A percentile compares a stretch with the other conserved stretches of the same genome.
These are phyloP conservation scores for Asterochloris erici DNA, from an alignment of 139 green algal genomes.

Conservation along the genomic window DNA sequence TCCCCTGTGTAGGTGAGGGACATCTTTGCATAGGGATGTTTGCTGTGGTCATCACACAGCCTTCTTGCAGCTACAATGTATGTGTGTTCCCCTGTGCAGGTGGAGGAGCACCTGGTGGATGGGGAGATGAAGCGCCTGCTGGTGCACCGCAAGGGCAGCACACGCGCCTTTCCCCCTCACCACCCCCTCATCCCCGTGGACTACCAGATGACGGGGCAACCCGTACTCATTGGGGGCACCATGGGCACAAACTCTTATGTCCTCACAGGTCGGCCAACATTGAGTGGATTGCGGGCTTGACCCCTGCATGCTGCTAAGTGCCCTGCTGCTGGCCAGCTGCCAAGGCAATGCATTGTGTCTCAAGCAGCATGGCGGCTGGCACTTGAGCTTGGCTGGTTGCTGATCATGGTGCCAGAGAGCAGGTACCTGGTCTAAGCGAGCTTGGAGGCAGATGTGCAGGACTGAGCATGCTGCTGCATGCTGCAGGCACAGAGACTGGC, in stretches of 20 bases:
- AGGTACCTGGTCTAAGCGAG: background rate
- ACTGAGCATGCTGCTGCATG: background rate
- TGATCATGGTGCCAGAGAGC: too few species aligned
- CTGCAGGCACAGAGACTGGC: constrained; percentile 69
- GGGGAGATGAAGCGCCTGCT: constrained; percentile 71
- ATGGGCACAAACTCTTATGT: constrained; percentile 92
- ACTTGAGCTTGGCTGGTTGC: too few species aligned
- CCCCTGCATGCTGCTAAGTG: too few species aligned
- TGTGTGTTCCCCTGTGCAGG: constrained; percentile 23
- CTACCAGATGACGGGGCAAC: constrained; percentile 87
- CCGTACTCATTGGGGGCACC: constrained; percentile 87
- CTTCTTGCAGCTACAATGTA: background rate
- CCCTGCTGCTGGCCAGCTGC: too few species aligned
- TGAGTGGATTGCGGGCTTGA: too few species aligned
- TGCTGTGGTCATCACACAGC: background rate
- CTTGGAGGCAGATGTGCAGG: background rate
- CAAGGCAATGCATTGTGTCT: too few species aligned
- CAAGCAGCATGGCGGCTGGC: too few species aligned
- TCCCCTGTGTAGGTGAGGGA: too few species aligned
- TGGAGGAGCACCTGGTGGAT: constrained; percentile 86
- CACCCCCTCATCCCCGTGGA: constrained; percentile 87
- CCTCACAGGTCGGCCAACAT: constrained; percentile 52
- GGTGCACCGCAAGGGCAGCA: constrained; percentile 88
- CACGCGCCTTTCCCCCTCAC: constrained; percentile 84
- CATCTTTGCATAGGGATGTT: background rate